Evolutionary conservation across 106 monocot genomes (phyloP), one percentile per base, ranked within the genome.

Genomic region (Dendrobium nobile): DNA sequence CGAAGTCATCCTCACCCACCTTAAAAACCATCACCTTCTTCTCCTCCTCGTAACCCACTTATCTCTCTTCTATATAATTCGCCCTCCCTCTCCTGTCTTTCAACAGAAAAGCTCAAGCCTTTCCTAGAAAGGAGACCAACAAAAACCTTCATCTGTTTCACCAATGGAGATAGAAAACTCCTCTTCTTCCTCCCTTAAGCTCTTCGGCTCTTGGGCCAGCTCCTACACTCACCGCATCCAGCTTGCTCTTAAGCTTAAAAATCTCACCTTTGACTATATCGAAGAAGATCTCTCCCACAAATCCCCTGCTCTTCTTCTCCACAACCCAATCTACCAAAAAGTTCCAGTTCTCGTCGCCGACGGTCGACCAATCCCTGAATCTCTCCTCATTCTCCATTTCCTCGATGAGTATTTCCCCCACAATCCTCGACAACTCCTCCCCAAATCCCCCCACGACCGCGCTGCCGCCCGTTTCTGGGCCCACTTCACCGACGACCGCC

Each of bases 151-250:
- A 13, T 51, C 13, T 13, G 11, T 13, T 51, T 51, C 51, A 51
- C 15, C 51, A 51, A 51, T 51, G 51, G 51, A 2, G 51, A 37
- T 2, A 37, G 51, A 51, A 15, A 51, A 51, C 51, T 11, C 47
- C 10, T 47, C 1, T 13, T 51, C 51, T 51, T 22, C 61, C 22
- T 61, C 61, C 61, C 70, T 70, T 0, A 70, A 9, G 11, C 70
- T 70, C 33, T 87, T 85, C 47, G 91, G 91, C 16, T 85, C 84
- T 15, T 88, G 88, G 86, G 84, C 88, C 28, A 87, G 88, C 81
- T 88, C 91, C 20, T 88, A 85, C 88, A 91, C 91, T 43, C 91
- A 91, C 83, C 82, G 91, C 7, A 88, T 91, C 70, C 91, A 91
- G 83, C 88, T 91, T 0, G 88, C 88, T 13, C 88, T 91, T 41